These are phyloP conservation scores for Neoscytalidium dimidiatum DNA, from an alignment of 2,329 filamentous ascomycete genomes.

Conservation along the genomic window DNA sequence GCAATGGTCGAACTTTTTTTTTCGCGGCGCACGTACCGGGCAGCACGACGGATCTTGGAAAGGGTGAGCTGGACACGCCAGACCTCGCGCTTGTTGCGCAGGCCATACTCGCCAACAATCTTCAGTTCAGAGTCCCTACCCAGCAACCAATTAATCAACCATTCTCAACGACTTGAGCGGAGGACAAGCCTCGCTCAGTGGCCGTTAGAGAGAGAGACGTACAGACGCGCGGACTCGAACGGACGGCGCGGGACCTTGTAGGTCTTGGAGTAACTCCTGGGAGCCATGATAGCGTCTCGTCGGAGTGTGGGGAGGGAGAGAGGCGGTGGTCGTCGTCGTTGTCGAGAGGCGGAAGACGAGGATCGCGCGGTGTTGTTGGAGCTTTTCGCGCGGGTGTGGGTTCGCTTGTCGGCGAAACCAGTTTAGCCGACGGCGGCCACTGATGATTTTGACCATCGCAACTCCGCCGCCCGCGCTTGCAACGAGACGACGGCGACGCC, in stretches of 20 bases:
- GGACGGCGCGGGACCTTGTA: conserved; percentile 97
- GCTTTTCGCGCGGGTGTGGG: conserved; percentile 11
- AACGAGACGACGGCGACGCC: conserved; percentile 17
- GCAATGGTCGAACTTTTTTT: neutral
- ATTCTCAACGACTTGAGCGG: conserved; percentile 90
- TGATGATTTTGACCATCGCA: conserved; percentile 15
- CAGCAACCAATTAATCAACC: conserved; percentile 62
- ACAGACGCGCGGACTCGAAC: conserved; percentile 99
- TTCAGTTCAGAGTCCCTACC: conserved; percentile 98
- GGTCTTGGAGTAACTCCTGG: conserved; percentile 93
- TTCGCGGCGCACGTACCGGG: conserved; percentile 71
- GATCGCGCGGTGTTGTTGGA: neutral
- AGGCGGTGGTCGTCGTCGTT: conserved; percentile 31
- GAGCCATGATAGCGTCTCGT: conserved; percentile 38
- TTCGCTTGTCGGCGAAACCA: conserved; percentile 18
- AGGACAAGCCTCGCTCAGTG: conserved; percentile 97
- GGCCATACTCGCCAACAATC: conserved; percentile 99
- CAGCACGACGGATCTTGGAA: conserved; percentile 99
- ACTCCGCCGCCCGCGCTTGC: neutral
- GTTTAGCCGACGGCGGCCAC: conserved; percentile 5
- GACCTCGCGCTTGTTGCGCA: conserved; percentile 99
- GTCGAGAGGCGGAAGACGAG: conserved; percentile 25
- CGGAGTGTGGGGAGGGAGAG: conserved; percentile 2
- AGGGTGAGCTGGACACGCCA: conserved; percentile 99
- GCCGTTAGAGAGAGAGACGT: conserved; percentile 76